phyloP scores from a whole-genome alignment of 495 filamentous ascomycete species.

The Bombardia bombarda region DNA sequence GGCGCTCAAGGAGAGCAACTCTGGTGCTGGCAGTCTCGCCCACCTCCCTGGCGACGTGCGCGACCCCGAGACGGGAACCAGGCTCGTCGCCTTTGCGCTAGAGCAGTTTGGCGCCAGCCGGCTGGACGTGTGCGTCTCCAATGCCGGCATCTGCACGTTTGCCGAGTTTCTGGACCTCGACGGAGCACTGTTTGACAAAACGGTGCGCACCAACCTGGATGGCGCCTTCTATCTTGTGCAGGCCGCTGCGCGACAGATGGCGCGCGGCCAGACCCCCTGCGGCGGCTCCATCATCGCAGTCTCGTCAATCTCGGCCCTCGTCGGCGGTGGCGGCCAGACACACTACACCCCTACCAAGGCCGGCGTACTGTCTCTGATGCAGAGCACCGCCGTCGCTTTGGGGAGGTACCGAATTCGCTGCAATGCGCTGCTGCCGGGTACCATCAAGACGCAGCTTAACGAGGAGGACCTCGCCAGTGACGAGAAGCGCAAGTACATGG shows the following conservation, averaged over 20 bases:
- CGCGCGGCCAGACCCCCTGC: slow-evolving; percentile 40
- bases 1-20: slow-evolving; percentile 22
- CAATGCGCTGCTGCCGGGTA: slow-evolving; percentile 81
- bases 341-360: slow-evolving; percentile 94
- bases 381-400: slow-evolving; percentile 71
- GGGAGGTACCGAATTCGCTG: slow-evolving; percentile 71
- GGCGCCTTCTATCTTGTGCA: slow-evolving; percentile 82
- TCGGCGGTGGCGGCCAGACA: slow-evolving; percentile 70
- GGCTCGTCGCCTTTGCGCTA: slow-evolving; percentile 50
- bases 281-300: slow-evolving; percentile 81
- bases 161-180: slow-evolving; percentile 69
- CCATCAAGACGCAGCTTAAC: slow-evolving; percentile 79
- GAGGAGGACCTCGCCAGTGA: slow-evolving; percentile 67
- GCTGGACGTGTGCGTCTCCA: slow-evolving; percentile 77
- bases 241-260: slow-evolving; percentile 77
- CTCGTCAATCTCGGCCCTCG: slow-evolving; percentile 74
- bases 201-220: slow-evolving; percentile 70
- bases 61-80: slow-evolving; percentile 51
- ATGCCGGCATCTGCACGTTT: slow-evolving; percentile 82
- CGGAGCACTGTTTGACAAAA: slow-evolving; percentile 53
- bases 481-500: slow-evolving; percentile 74
- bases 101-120: slow-evolving; percentile 42
- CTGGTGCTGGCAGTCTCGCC: slow-evolving; percentile 42
- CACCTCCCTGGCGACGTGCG: slow-evolving; percentile 60
- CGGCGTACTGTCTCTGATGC: slow-evolving; percentile 75